phyloP scores from a whole-genome alignment of 257 asterid genomes.

The Capsicum baccatum region DNA sequence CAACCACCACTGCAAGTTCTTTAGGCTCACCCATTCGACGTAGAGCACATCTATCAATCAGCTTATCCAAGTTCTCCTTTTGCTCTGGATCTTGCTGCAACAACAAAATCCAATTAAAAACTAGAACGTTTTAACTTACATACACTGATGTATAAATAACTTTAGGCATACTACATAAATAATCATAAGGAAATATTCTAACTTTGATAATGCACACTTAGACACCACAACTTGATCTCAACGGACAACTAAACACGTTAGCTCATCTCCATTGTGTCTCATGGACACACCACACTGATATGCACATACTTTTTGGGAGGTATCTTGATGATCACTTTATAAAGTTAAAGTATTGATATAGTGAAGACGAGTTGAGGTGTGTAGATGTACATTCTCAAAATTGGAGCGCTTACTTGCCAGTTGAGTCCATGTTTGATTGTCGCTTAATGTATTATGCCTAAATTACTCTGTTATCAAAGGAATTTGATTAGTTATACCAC shows the following conservation, averaged over 20 bases:
- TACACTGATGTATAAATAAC: rapidly evolving
- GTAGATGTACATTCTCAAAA: too few species aligned
- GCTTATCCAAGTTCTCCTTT: not conserved
- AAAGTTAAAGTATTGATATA: not conserved
- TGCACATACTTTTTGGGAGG: not conserved
- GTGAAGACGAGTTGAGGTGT: not conserved
- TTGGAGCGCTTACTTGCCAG: too few species aligned
- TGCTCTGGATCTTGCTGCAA: constrained; percentile 17
- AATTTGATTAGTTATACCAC: not conserved
- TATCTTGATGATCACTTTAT: not conserved
- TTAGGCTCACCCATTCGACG: constrained; percentile 20
- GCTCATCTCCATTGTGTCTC: not conserved
- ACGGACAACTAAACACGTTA: not conserved
- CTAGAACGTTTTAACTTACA: not conserved
- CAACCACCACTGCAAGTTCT: constrained; percentile 28
- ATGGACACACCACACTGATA: too few species aligned
- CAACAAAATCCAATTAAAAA: not conserved
- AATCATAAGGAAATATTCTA: not conserved
- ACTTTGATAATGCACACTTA: not conserved
- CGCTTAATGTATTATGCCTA: too few species aligned
- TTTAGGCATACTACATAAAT: not conserved
- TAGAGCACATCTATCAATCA: constrained; percentile 9
- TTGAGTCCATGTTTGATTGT: too few species aligned
- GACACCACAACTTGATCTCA: not conserved
- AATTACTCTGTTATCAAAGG: too few species aligned